A percentile compares a stretch with the other conserved stretches of the same genome.
These are phyloP conservation scores for Tricholoma furcatifolium DNA, from an alignment of 768 basidiomycete species.

Conservation along the genomic window DNA sequence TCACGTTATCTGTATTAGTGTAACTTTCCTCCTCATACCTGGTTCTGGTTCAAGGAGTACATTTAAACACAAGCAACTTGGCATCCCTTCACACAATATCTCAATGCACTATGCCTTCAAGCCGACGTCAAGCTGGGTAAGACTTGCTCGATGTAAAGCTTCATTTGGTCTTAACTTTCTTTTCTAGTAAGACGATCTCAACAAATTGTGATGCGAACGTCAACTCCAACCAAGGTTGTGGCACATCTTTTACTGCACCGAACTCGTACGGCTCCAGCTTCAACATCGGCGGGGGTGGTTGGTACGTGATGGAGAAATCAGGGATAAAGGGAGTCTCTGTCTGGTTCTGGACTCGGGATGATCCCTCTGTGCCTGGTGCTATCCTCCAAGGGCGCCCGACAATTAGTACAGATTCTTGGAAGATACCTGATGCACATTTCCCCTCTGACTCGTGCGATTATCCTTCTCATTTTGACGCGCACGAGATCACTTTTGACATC, in stretches of 20 bases:
- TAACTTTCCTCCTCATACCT: not conserved
- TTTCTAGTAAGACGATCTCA: constrained; percentile 35
- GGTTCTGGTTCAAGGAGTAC: constrained; percentile 39
- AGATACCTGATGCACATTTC: constrained; percentile 48
- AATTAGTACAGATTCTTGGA: constrained; percentile 34
- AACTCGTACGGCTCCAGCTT: constrained; percentile 48
- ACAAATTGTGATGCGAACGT: constrained; percentile 47
- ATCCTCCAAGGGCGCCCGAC: constrained; percentile 24
- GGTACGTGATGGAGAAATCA: constrained; percentile 51
- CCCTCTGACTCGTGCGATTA: constrained; percentile 47
- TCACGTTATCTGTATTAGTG: not conserved
- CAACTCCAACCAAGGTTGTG: constrained; percentile 64
- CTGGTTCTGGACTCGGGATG: constrained; percentile 61
- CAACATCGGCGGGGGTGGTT: constrained; percentile 57
- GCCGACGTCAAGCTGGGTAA: constrained; percentile 48
- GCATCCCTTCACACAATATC: constrained; percentile 55
- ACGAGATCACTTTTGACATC: constrained; percentile 55
- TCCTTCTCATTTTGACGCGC: constrained; percentile 47
- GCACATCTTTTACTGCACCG: constrained; percentile 39
- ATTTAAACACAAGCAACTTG: constrained; percentile 41
- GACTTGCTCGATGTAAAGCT: constrained; percentile 6
- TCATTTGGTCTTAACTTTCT: not conserved
- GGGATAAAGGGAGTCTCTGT: constrained; percentile 43
- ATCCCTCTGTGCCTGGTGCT: constrained; percentile 40
- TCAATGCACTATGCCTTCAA: constrained; percentile 42